Evolutionary conservation across 2,329 filamentous ascomycete species (phyloP).

Genomic region (Phialocephala subalpina): DNA sequence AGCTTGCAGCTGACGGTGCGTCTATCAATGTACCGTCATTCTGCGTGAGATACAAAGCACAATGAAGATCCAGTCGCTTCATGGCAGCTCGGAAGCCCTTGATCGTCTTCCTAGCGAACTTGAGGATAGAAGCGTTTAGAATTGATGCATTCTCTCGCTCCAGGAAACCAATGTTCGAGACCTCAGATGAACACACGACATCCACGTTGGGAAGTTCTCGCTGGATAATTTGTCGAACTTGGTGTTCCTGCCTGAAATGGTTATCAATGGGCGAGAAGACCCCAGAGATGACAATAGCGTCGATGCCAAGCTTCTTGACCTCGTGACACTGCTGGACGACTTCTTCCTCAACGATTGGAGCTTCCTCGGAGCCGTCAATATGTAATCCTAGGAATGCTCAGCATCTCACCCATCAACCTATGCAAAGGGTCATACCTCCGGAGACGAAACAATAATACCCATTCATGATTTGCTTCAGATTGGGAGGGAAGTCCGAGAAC

Average conservation of each 20-base stretch:
- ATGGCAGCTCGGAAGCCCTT: slow-evolving; percentile 61
- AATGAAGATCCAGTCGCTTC: slow-evolving; percentile 54
- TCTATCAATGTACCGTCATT: slow-evolving; percentile 68
- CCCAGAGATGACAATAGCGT: slow-evolving; percentile 59
- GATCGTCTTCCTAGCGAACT: slow-evolving; percentile 63
- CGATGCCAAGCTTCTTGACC: slow-evolving; percentile 43
- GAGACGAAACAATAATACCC: slow-evolving; percentile 56
- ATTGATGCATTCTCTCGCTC: slow-evolving; percentile 71
- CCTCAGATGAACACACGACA: slow-evolving; percentile 57
- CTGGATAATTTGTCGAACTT: slow-evolving; percentile 54
- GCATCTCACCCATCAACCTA: neutral
- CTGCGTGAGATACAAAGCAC: slow-evolving; percentile 60
- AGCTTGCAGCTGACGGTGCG: slow-evolving; percentile 57
- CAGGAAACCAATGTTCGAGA: slow-evolving; percentile 38
- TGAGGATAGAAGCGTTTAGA: slow-evolving; percentile 67
- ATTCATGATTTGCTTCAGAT: slow-evolving; percentile 54
- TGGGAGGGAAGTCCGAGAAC: slow-evolving; percentile 55
- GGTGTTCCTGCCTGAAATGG: slow-evolving; percentile 57
- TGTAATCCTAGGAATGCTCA: slow-evolving; percentile 13
- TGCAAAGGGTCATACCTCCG: slow-evolving; percentile 46
- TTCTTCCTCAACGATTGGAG: slow-evolving; percentile 49
- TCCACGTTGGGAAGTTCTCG: slow-evolving; percentile 54
- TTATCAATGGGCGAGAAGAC: slow-evolving; percentile 65
- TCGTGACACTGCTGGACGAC: slow-evolving; percentile 28
- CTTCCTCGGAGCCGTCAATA: slow-evolving; percentile 48